These are phyloP conservation scores for Wickerhamomyces ciferrii DNA, from an alignment of 805 yeast species.

Conservation along the genomic window DNA sequence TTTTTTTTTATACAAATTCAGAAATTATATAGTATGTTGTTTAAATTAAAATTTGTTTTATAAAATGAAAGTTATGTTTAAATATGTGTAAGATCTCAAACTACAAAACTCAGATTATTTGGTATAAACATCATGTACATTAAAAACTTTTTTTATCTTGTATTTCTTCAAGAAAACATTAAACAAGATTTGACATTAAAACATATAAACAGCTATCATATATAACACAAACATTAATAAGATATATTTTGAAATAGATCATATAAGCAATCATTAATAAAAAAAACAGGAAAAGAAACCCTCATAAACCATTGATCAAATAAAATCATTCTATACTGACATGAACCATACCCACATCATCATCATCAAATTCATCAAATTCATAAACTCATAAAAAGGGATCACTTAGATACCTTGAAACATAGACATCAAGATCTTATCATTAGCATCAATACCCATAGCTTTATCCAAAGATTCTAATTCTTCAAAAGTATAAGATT, in stretches of 20 bases:
- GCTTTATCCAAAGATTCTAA: constrained; percentile 23
- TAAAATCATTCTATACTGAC: no score
- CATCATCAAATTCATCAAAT: not conserved
- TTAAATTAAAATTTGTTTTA: not conserved
- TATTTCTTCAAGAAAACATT: not conserved
- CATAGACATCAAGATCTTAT: constrained; percentile 19
- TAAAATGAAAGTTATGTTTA: not conserved
- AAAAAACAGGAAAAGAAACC: no score
- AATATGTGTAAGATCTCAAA: not conserved
- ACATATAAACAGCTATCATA: no score
- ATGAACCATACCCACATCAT: not conserved
- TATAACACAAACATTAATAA: constrained; percentile 1
- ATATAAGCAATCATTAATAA: not conserved
- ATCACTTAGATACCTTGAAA: constrained; percentile 12
- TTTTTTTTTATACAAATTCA: no score
- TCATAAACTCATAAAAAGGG: not conserved
- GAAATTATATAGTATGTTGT: not conserved
- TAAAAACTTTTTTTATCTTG: not conserved
- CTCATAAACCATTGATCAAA: no score
- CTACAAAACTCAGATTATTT: constrained; percentile 5
- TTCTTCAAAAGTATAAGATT: constrained; percentile 19
- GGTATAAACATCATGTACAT: constrained; percentile 7
- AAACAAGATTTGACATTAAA: constrained; percentile 1
- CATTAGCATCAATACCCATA: constrained; percentile 22
- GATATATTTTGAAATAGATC: not conserved